Evolutionary conservation across 441 rosid genomes (phyloP), one percentile per base, ranked within the genome.

Genomic region (Bocquillonia castaneifolia): DNA sequence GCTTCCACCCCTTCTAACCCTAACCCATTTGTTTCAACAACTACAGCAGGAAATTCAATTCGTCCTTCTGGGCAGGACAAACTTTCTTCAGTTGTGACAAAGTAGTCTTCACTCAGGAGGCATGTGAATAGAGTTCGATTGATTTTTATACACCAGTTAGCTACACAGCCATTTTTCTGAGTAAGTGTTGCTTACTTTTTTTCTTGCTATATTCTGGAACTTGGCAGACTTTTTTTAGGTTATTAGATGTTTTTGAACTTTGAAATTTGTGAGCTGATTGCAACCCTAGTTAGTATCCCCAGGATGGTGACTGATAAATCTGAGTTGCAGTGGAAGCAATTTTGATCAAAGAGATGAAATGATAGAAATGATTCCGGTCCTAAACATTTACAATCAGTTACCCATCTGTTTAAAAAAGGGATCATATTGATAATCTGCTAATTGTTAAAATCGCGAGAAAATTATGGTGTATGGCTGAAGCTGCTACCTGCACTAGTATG

Each of bases 61-160:
- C 78, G 79, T 55, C 84, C 85, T 73, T 63, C 85, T 61, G 72
- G 78, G 70, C 72, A 83, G 78, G 89, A 89, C 40, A 73, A 77
- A 8, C 40, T 74, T 63, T 80, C 85, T 58, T 78, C 83, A 18
- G 72, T 77, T 63, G 78, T 64, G 64, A 74, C 77, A 25, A 81
- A 83, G 74, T 83, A 80, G 68, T 54, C 63, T 57, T 69, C 67
- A 50, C 36, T 58, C 29, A 57, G 59, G 60, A 42, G 52, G 47
- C 72, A 2, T 76, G 77, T 58, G 71, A 72, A 73, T 77, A 76
- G 39, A 67, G 54, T 55, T 69, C 62, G 23, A 13, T 66, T 67
- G 66, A 59, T 64, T 64, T 66, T 58, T 40, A 37, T 51, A 57
- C 66, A 48, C 50, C 32, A 23, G 26, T 52, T 34, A 36, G 37